A percentile compares a stretch with the other conserved stretches of the same genome.
Evolutionary conservation across 2,329 filamentous ascomycete genomes (phyloP).

Genomic region (Rhynchosporium secalis): DNA sequence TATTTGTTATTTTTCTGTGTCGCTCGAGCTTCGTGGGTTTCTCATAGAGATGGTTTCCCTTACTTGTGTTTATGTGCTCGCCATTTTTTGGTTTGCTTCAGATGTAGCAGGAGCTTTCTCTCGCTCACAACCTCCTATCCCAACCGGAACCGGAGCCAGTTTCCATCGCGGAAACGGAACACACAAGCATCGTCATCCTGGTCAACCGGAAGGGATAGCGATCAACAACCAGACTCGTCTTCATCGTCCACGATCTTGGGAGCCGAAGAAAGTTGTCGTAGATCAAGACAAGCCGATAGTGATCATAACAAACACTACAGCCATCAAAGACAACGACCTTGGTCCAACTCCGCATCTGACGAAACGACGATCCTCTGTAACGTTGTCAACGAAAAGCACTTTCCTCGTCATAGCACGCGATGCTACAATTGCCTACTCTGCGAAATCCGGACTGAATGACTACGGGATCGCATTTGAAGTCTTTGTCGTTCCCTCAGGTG

Average conservation of each 20-base stretch:
- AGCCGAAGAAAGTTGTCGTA: conserved; percentile 1
- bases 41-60: background rate
- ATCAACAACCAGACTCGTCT: conserved; percentile 14
- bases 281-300: conserved; percentile 8
- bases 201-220: conserved; percentile 4
- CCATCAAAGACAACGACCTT: conserved; percentile 1
- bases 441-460: conserved; percentile 56
- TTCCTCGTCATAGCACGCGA: conserved; percentile 58
- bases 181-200: background rate
- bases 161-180: background rate
- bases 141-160: background rate
- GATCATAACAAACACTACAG: conserved; percentile 13
- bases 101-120: background rate
- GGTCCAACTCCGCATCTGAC: conserved; percentile 11
- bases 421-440: conserved; percentile 47
- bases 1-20: background rate
- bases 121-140: background rate
- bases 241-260: conserved; percentile 3
- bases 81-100: background rate
- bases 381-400: conserved; percentile 40
- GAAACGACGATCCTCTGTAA: conserved; percentile 2
- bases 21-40: background rate
- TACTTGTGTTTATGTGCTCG: background rate
- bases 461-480: conserved; percentile 61
- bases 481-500: conserved; percentile 54